phyloP scores from a whole-genome alignment of 306 rosid species.

The Abrus pulchellus region DNA sequence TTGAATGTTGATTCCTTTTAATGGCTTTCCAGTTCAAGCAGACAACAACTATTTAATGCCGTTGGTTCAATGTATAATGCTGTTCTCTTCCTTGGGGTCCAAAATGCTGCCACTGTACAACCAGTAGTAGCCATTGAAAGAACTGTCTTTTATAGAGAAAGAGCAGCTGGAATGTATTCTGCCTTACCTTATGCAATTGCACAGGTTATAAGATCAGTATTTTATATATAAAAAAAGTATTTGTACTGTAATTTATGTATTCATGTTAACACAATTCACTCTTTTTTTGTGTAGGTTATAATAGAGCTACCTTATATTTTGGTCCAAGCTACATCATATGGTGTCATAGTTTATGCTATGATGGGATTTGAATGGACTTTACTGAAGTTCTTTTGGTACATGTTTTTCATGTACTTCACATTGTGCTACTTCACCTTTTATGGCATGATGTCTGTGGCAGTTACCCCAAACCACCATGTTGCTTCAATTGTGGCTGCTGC shows the following conservation, averaged over 20 bases:
- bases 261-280: constrained; percentile 4
- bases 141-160: constrained; percentile 84
- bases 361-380: constrained; percentile 77
- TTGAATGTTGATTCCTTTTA: constrained; percentile 31
- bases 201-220: constrained; percentile 54
- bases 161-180: constrained; percentile 91
- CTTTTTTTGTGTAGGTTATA: constrained; percentile 56
- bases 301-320: constrained; percentile 80
- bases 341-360: constrained; percentile 76
- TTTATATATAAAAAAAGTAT: background rate
- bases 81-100: constrained; percentile 71
- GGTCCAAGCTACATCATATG: constrained; percentile 63
- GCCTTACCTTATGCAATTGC: constrained; percentile 78
- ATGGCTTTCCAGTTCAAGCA: constrained; percentile 54
- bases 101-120: constrained; percentile 71
- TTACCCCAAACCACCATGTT: constrained; percentile 79
- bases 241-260: constrained; percentile 4
- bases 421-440: constrained; percentile 77
- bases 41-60: constrained; percentile 66
- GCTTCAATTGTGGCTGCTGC: constrained; percentile 69
- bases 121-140: constrained; percentile 85
- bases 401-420: constrained; percentile 80
- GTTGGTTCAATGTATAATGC: constrained; percentile 81
- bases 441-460: constrained; percentile 89
- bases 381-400: constrained; percentile 75